Conservation (phyloP, 2,329 filamentous ascomycete species). For the Ophiocordyceps sinensis region DNA sequence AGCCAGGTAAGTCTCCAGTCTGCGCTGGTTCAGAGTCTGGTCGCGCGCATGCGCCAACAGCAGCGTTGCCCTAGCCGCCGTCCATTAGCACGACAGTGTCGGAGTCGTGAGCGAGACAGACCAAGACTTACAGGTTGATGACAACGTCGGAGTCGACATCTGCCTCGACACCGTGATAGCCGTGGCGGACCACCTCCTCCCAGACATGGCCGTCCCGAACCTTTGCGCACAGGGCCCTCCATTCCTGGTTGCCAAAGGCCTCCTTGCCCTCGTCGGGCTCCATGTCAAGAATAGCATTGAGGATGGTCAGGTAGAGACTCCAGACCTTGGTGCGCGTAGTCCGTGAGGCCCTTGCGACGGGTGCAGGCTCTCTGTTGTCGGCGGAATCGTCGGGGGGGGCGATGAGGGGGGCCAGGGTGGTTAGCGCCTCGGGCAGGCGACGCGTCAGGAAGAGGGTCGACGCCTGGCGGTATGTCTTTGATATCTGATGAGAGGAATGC, state of each 20-base stretch:
- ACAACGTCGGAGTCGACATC: slow-evolving; percentile 93
- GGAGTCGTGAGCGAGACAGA: neutral
- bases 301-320: slow-evolving; percentile 88
- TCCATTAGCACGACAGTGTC: neutral
- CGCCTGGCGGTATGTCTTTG: slow-evolving; percentile 86
- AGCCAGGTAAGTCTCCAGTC: slow-evolving; percentile 79
- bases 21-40: slow-evolving; percentile 72
- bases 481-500: slow-evolving; percentile 59
- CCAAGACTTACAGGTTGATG: slow-evolving; percentile 57
- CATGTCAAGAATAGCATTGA: slow-evolving; percentile 83
- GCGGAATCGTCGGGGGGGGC: slow-evolving; percentile 37
- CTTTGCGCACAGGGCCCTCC: slow-evolving; percentile 67
- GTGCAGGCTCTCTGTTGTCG: slow-evolving; percentile 44
- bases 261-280: slow-evolving; percentile 82
- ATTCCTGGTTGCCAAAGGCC: slow-evolving; percentile 72
- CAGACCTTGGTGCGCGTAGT: slow-evolving; percentile 87
- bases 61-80: slow-evolving; percentile 56
- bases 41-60: slow-evolving; percentile 78
- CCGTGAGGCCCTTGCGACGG: slow-evolving; percentile 65
- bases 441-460: slow-evolving; percentile 91
- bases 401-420: slow-evolving; percentile 72
- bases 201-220: slow-evolving; percentile 85
- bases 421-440: slow-evolving; percentile 76
- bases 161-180: slow-evolving; percentile 77
- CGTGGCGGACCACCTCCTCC: slow-evolving; percentile 79